Evolutionary conservation across 2,329 filamentous ascomycete species (phyloP), one percentile per base, ranked within the genome.

Genomic region (Botrytis elliptica): DNA sequence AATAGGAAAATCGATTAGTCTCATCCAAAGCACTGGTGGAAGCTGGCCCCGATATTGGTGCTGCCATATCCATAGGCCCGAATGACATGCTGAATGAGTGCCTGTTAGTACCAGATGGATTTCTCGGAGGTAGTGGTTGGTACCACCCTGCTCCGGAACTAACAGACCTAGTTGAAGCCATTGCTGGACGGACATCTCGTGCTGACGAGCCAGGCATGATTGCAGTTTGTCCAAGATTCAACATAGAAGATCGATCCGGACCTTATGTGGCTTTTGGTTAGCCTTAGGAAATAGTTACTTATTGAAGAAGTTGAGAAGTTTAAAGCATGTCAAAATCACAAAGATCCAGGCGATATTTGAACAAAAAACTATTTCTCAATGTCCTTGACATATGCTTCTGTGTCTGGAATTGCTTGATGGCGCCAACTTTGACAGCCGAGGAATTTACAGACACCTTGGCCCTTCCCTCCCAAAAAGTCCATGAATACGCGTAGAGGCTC

Each of bases 1-100:
- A 72, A 57, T 68, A 72, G 16, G 63, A 68, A 29, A 72, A 68
- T 33, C 52, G 52, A 22, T 42, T 60, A 38, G 40, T 33, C 29
- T 60, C 63, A n/a, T 72, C 63, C 29, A 68, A 60, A 38, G 59
- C 40, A 14, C 63, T 22, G n/a, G 52, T 60, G 36, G 71, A 68
- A n/a, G 40, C 63, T n/a, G 71, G 25, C 40, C 40, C 71, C 3
- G 44, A 40, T 72, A 49, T 40, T 49, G 67, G 63, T 49, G 33
- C 22, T 29, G 40, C 20, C 42, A 42, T 25, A 29, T 68, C 40
- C 22, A 60, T 40, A 42, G 63, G 29, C 14, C 29, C 52, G 38
- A 68, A 72, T 49, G 49, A 22, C 40, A 49, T 44, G 36, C 71
- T 52, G 22, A 60, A 60, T 38, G 63, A 60, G 29, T 49, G 71